Conservation (phyloP, 768 basidiomycete genomes). For the Phlegmacium glaucopus region DNA sequence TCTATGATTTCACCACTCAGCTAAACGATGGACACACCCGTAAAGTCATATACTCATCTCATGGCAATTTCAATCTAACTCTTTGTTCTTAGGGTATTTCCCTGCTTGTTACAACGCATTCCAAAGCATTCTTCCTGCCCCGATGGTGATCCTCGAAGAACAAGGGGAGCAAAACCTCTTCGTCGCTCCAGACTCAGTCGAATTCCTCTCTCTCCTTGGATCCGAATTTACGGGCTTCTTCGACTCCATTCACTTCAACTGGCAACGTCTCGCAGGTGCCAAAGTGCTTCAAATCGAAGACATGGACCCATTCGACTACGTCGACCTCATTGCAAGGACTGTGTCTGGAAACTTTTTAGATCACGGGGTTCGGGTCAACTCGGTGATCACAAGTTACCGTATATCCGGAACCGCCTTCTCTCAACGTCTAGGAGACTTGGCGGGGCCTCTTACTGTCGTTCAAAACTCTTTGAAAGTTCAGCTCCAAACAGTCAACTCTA, state of each 20-base stretch:
- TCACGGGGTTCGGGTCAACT: constrained; percentile 61
- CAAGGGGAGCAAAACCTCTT: constrained; percentile 46
- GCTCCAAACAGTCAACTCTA: constrained; percentile 44
- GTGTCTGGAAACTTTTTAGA: constrained; percentile 65
- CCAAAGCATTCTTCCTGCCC: constrained; percentile 56
- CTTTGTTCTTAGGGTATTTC: constrained; percentile 45
- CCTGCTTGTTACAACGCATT: constrained; percentile 51
- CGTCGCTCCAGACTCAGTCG: constrained; percentile 52
- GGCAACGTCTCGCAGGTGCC: constrained; percentile 59
- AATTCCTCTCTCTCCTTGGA: constrained; percentile 46
- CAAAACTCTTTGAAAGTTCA: constrained; percentile 45
- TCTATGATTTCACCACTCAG: constrained; percentile 52
- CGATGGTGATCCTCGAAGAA: constrained; percentile 47
- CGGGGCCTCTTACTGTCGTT: constrained; percentile 48
- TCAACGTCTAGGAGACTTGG: constrained; percentile 54
- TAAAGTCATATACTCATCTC: constrained; percentile 13
- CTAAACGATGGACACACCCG: constrained; percentile 69
- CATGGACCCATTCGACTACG: constrained; percentile 49
- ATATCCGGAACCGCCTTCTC: constrained; percentile 42
- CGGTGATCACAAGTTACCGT: constrained; percentile 57
- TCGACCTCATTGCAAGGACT: constrained; percentile 51
- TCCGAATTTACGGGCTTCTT: constrained; percentile 43
- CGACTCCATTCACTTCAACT: constrained; percentile 50
- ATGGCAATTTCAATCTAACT: not conserved
- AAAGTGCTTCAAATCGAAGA: constrained; percentile 53